Evolutionary conservation across 129 eudicot species (phyloP).

Genomic region (Heracleum sosnowskyi): DNA sequence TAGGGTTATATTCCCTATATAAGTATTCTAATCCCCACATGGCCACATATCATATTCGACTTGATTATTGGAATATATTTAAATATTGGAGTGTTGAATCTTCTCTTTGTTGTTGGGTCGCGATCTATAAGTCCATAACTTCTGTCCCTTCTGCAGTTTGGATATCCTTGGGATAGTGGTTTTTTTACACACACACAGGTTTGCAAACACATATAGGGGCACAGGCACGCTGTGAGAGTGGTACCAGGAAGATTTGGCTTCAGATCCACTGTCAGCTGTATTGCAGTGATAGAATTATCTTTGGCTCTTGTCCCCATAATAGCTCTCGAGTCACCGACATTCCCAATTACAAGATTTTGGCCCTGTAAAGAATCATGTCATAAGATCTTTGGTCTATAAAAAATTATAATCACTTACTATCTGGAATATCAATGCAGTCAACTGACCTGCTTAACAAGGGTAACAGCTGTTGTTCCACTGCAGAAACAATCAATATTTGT

Average conservation of each 20-base stretch:
- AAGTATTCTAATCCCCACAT: too few relatives aligned
- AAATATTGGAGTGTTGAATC: too few relatives aligned
- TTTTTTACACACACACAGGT: neutral
- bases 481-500: slow-evolving; percentile 63
- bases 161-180: too few relatives aligned
- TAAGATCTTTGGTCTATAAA: neutral
- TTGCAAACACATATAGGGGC: neutral
- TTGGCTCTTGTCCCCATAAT: slow-evolving; percentile 26
- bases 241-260: slow-evolving; percentile 35
- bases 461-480: slow-evolving; percentile 94
- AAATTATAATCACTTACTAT: neutral
- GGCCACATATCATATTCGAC: too few relatives aligned
- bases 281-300: slow-evolving; percentile 19
- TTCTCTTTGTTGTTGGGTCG: too few relatives aligned
- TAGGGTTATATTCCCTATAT: too few relatives aligned
- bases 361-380: slow-evolving; percentile 18
- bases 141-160: too few relatives aligned
- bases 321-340: slow-evolving; percentile 46
- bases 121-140: too few relatives aligned
- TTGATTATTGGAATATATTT: too few relatives aligned
- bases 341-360: slow-evolving; percentile 31
- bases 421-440: neutral
- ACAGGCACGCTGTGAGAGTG: neutral
- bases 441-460: slow-evolving; percentile 69
- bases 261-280: slow-evolving; percentile 37